phyloP scores from a whole-genome alignment of 2,329 filamentous ascomycete species.

The Chrysoporthe cubensis region DNA sequence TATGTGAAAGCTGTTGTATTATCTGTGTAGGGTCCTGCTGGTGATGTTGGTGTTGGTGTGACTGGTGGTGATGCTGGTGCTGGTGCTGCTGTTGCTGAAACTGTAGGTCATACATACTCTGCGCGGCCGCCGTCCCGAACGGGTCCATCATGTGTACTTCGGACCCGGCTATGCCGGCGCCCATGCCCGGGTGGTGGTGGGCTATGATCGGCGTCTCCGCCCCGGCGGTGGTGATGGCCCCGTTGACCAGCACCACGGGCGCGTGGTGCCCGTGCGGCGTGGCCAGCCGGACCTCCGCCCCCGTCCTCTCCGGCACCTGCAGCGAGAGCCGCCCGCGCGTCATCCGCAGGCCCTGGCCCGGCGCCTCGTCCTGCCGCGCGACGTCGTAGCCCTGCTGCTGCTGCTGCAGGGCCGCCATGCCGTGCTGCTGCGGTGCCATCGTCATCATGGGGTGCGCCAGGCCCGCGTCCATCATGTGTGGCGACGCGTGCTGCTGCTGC shows the following conservation, averaged over 20 bases:
- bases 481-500: slow-evolving; percentile 18
- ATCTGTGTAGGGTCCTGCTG: slow-evolving; percentile 12
- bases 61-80: slow-evolving; percentile 13
- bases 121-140: slow-evolving; percentile 1
- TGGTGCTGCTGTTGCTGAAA: slow-evolving; percentile 9
- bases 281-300: slow-evolving; percentile 39
- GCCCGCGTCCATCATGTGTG: slow-evolving; percentile 10
- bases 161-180: background rate
- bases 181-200: slow-evolving; percentile 1
- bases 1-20: slow-evolving; percentile 16
- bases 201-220: background rate
- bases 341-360: slow-evolving; percentile 28
- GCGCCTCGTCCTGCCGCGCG: slow-evolving; percentile 14
- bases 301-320: slow-evolving; percentile 56
- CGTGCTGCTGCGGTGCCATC: slow-evolving; percentile 16
- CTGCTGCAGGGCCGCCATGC: background rate
- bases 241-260: slow-evolving; percentile 38
- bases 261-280: slow-evolving; percentile 32
- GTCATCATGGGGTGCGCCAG: slow-evolving; percentile 9
- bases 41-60: slow-evolving; percentile 11
- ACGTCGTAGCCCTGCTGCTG: slow-evolving; percentile 13
- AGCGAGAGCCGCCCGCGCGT: slow-evolving; percentile 60
- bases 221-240: slow-evolving; percentile 27
- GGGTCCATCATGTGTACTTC: slow-evolving; percentile 12
- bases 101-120: slow-evolving; percentile 2